Evolutionary conservation across 768 basidiomycete genomes (phyloP).

Genomic region (Leccinum broughii): DNA sequence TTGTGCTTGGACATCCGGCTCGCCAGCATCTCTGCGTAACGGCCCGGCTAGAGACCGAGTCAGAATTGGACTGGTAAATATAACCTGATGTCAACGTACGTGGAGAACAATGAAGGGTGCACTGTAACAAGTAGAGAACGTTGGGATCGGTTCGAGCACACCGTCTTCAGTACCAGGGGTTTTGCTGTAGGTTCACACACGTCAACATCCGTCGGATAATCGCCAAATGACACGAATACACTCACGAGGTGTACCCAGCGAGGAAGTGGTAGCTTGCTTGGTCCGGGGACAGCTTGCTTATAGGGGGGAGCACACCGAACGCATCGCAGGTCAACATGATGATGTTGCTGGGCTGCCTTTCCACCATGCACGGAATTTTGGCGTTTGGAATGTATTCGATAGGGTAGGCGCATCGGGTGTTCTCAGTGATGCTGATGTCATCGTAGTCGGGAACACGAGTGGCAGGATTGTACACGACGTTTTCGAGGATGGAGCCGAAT

Average conservation of each 20-base stretch:
- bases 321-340: constrained; percentile 98
- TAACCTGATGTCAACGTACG: constrained; percentile 40
- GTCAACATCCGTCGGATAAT: constrained; percentile 3
- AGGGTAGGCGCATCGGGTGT: constrained; percentile 98
- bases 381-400: constrained; percentile 98
- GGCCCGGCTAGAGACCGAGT: constrained; percentile 59
- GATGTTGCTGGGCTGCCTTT: constrained; percentile 89
- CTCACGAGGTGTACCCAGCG: constrained; percentile 92
- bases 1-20: constrained; percentile 88
- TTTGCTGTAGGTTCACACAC: constrained; percentile 54
- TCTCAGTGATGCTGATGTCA: constrained; percentile 96
- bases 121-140: constrained; percentile 98
- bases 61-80: constrained; percentile 5
- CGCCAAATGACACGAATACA: constrained; percentile 6
- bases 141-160: constrained; percentile 96
- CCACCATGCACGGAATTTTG: constrained; percentile 86
- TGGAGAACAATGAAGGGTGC: constrained; percentile 99
- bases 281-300: constrained; percentile 86
- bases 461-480: constrained; percentile 92
- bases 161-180: constrained; percentile 99
- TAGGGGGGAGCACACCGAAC: constrained; percentile 96
- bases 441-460: constrained; percentile 91
- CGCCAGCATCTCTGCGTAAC: constrained; percentile 97
- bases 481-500: constrained; percentile 97
- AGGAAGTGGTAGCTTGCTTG: constrained; percentile 99